Evolutionary conservation across 176 grass and related monocot species (phyloP), one percentile per base, ranked within the genome.

Genomic region (Juncus effusus): DNA sequence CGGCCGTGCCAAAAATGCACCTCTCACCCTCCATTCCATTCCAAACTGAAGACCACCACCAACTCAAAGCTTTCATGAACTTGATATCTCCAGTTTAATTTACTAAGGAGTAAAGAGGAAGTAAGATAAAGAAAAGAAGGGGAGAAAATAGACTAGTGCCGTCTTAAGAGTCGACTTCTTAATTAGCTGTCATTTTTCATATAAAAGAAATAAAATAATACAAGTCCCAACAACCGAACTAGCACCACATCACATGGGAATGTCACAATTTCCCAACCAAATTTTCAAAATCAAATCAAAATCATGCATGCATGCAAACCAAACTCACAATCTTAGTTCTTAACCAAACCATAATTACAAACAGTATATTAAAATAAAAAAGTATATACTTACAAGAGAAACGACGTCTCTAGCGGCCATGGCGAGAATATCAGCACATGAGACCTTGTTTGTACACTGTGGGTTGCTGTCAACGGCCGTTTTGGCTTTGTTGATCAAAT

Each of bases 381-480:
- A 44, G 0, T 7, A 4, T 13, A 56, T 59, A 15, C 4, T 78
- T 67, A 93, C 89, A 75, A 93, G 81, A 6, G 84, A 82, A 59
- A 93, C 84, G 59, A 93, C 89, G 82, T 93, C 89, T 51, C 89
- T 83, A 2, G 89, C 84, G 44, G 89, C 89, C 63, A 93, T 93
- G 81, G 89, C 89, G 60, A 93, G 78, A 76, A 93, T 93, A 72
- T 93, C 89, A 10, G 89, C 89, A 79, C 89, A 93, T 41, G 89
- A 93, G 11, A 93, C 89, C 78, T 88, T 93, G 75, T 83, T 70
- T 50, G 81, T 59, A 60, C 89, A 93, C 0, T 82, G 84, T 0
- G 84, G 78, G 56, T 88, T 73, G 42, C 84, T 82, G 77, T 93
- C 89, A 3, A 93, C 75, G 6, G 89, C 84, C 0, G 81, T 81